Evolutionary conservation across 176 grass and related monocot genomes (phyloP).

Genomic region (Oryza coarctata): DNA sequence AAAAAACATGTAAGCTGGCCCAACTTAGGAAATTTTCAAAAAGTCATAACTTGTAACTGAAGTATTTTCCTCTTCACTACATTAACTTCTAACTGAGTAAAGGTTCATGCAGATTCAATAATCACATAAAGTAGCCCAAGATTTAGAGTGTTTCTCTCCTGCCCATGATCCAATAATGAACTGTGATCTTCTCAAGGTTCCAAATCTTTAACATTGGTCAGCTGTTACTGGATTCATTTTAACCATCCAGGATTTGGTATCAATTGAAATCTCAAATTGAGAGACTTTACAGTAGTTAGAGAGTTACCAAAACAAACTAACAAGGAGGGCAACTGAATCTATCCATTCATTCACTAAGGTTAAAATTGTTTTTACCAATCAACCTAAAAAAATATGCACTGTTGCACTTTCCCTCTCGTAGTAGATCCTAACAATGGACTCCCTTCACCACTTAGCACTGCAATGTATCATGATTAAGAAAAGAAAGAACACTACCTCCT

Average conservation of each 20-base stretch:
- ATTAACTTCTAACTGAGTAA: neutral
- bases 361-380: neutral
- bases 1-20: neutral
- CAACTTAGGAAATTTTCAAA: conserved; percentile 13
- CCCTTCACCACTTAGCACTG: neutral
- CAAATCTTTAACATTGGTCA: neutral
- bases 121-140: neutral
- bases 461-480: neutral
- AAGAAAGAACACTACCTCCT: neutral
- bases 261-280: neutral
- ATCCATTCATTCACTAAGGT: neutral
- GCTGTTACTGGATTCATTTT: neutral
- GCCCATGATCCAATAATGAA: neutral
- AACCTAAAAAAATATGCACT: neutral
- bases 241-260: neutral
- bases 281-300: neutral
- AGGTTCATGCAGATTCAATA: neutral
- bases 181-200: neutral
- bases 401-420: neutral
- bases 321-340: neutral
- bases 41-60: neutral
- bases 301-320: neutral
- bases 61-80: neutral
- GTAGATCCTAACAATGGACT: neutral
- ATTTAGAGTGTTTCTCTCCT: neutral